Base-by-base conservation (phyloP, 371 early-diverging fungal species). In the Blyttiomyces sp. region DNA sequence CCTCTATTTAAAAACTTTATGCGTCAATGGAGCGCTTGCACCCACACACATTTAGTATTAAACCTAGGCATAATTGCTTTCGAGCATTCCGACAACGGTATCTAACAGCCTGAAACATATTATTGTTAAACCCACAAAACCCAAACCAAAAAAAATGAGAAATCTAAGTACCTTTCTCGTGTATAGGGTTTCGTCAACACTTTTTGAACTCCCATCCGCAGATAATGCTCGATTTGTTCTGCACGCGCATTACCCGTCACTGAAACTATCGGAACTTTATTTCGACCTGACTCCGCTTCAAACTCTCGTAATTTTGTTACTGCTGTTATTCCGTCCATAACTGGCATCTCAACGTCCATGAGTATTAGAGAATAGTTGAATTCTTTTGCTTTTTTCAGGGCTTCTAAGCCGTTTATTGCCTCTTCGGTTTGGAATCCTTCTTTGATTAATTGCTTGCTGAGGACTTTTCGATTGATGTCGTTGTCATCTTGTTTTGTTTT, bases 401-500 rank as follows among this genome's bases (percentile, higher is more conserved):
- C 77, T 46, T 80, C 76, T 35, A 66, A 66, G 17, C 80, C 80
- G 50, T 80, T 76, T 43, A 66, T 58, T 26, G 77, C 80, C 9
- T 69, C 54, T 26, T 72, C 74, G 6, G 61, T 57, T 1, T 42
- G 58, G 57, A 68, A 65, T 13, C 74, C 73, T 19, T 75, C 55
- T 16, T 71, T 70, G 3, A 59, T 39, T 54, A 80, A 39, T 57
- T 72, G 71, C 24, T 64, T 59, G 19, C 61, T 52, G 21, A 76
- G 66, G 5, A 79, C 72, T 42, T 63, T 69, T 57, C 73, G 74
- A 52, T 79, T 79, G 44, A 79, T 70, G 23, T 72, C 73, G 50
- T 79, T 79, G 43, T 79, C 79, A 9, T 79, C 79, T 59, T 19
- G 26, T 30, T n/a, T 34, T 4, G 17, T 16, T 43, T 17, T n/a